A percentile compares a stretch with the other conserved stretches of the same genome.
phyloP scores from a whole-genome alignment of 2,329 filamentous ascomycete species.

The Aurifilum marmelostoma region DNA sequence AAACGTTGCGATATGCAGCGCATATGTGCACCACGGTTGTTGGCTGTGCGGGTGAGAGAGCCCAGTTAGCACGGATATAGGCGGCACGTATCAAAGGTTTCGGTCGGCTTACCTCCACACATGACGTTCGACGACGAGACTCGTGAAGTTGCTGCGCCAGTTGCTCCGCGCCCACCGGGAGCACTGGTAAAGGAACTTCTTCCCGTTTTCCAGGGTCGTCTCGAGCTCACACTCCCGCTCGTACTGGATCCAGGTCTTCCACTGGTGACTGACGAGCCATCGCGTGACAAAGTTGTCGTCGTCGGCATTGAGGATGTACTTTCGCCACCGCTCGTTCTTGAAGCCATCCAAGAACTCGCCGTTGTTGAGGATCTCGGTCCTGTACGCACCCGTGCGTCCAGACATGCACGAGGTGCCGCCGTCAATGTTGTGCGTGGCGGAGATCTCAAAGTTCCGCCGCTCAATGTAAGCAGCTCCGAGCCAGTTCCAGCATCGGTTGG shows the following conservation, averaged over 20 bases:
- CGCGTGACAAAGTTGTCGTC: conserved; percentile 98
- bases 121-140: conserved; percentile 78
- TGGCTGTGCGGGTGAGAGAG: conserved; percentile 57
- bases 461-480: conserved; percentile 91
- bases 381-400: conserved; percentile 89
- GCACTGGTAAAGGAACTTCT: conserved; percentile 91
- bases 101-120: conserved; percentile 92
- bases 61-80: conserved; percentile 24
- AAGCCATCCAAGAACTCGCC: conserved; percentile 86
- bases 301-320: conserved; percentile 90
- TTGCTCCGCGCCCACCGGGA: conserved; percentile 95
- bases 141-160: conserved; percentile 96
- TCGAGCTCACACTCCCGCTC: conserved; percentile 87
- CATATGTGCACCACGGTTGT: conserved; percentile 92
- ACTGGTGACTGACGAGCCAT: conserved; percentile 89
- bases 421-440: conserved; percentile 91
- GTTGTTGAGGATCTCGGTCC: conserved; percentile 83
- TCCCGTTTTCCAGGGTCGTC: conserved; percentile 87
- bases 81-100: conserved; percentile 16
- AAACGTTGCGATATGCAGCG: conserved; percentile 88
- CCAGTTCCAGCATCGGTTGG: conserved; percentile 78
- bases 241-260: conserved; percentile 96
- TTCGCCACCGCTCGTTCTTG: conserved; percentile 86
- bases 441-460: conserved; percentile 94
- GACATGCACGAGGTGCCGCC: conserved; percentile 97